phyloP scores from a whole-genome alignment of 805 yeast species.

The Schwanniomyces yamadae region DNA sequence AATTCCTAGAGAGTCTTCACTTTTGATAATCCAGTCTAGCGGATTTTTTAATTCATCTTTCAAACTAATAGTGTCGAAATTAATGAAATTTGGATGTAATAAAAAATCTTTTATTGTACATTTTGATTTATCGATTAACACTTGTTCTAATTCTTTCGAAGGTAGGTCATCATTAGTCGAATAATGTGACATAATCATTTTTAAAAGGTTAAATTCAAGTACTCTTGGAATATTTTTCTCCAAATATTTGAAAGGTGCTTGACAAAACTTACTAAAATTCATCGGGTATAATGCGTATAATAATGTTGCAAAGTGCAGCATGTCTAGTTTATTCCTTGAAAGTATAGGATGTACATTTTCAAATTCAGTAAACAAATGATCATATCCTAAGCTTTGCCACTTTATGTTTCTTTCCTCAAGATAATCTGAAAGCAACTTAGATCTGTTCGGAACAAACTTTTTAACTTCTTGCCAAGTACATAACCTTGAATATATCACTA shows the following conservation, averaged over 20 bases:
- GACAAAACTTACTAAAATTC: constrained; percentile 43
- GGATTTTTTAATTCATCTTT: constrained; percentile 19
- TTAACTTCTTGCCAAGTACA: constrained; percentile 21
- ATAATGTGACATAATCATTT: not conserved
- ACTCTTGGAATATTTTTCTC: constrained; percentile 12
- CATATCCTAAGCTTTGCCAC: constrained; percentile 21
- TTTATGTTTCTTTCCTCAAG: constrained; percentile 8
- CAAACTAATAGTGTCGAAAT: constrained; percentile 18
- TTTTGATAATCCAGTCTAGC: constrained; percentile 18
- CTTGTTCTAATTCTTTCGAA: constrained; percentile 5
- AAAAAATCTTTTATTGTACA: constrained; percentile 31
- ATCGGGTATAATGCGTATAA: constrained; percentile 60
- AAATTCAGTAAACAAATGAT: constrained; percentile 7
- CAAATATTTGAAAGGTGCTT: constrained; percentile 39
- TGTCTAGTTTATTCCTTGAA: constrained; percentile 23
- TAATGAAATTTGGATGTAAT: constrained; percentile 49
- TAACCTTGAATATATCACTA: constrained; percentile 45
- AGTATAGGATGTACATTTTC: constrained; percentile 3
- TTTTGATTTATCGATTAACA: constrained; percentile 16
- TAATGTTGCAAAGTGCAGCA: constrained; percentile 42
- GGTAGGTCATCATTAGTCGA: not conserved
- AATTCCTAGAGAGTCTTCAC: constrained; percentile 13
- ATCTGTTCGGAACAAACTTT: constrained; percentile 11
- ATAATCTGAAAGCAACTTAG: constrained; percentile 4
- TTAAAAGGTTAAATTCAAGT: constrained; percentile 11